Evolutionary conservation across 1,139 yeast species (phyloP).

Genomic region (Nadsonia commutata): DNA sequence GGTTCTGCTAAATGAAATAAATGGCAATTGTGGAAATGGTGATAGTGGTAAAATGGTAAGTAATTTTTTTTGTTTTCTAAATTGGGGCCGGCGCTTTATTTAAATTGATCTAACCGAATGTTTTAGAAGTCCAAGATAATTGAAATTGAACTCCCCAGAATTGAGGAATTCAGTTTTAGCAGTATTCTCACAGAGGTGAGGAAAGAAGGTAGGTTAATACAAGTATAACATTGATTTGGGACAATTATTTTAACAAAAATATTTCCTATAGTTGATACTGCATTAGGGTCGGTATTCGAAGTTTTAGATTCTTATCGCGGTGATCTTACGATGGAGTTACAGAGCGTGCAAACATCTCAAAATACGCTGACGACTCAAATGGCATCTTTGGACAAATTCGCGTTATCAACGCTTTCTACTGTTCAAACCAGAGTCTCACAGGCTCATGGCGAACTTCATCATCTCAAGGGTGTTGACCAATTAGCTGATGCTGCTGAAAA

Average conservation of each 20-base stretch:
- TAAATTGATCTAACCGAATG: too few relatives aligned
- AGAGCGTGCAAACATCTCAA: constrained; percentile 3
- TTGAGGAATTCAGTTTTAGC: constrained; percentile 8
- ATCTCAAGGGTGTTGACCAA: constrained; percentile 1
- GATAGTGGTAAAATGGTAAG: not conserved
- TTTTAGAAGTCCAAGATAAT: too few relatives aligned
- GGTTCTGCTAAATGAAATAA: too few relatives aligned
- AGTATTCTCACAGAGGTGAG: not conserved
- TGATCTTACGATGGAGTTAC: constrained; percentile 3
- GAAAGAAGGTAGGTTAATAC: constrained; percentile 2
- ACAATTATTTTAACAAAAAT: constrained; percentile 2
- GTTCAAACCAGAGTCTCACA: not conserved
- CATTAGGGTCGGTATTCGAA: constrained; percentile 6
- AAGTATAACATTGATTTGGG: constrained; percentile 1
- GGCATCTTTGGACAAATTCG: constrained; percentile 8
- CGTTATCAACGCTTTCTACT: not conserved
- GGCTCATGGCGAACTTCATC: not conserved
- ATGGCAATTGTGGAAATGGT: too few relatives aligned
- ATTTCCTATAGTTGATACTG: constrained; percentile 4
- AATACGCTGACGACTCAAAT: constrained; percentile 6
- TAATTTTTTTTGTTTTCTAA: too few relatives aligned
- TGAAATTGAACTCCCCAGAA: constrained; percentile 5
- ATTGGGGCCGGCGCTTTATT: too few relatives aligned
- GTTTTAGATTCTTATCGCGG: constrained; percentile 6
- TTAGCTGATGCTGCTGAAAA: constrained; percentile 7